Conservation (phyloP, 345 rosid species). For the Eucalyptus caleyi region DNA sequence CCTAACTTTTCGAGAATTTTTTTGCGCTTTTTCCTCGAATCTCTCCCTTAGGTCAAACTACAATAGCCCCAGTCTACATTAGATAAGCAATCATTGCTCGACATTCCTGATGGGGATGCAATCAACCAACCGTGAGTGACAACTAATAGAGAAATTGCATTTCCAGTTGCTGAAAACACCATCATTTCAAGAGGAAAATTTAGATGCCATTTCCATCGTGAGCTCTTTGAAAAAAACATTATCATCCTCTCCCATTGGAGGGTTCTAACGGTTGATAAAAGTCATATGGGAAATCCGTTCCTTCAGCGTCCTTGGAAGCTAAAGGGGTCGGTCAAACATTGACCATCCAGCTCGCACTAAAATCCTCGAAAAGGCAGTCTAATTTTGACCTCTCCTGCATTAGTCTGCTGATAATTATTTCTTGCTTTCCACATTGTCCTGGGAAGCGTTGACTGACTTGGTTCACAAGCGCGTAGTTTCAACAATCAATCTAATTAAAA, state of each 20-base stretch:
- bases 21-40: neutral
- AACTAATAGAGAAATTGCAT: neutral
- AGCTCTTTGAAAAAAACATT: neutral
- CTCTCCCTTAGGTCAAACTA: neutral
- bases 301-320: neutral
- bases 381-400: neutral
- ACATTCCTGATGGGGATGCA: neutral
- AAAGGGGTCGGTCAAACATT: neutral
- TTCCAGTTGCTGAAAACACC: neutral
- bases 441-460: neutral
- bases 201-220: neutral
- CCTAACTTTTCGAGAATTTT: neutral
- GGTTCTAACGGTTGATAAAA: neutral
- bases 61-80: neutral
- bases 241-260: neutral
- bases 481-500: neutral
- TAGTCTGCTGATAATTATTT: neutral
- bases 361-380: neutral
- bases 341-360: neutral
- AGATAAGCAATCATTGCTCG: neutral
- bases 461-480: neutral
- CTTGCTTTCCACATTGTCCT: neutral
- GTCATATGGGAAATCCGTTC: neutral
- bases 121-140: neutral
- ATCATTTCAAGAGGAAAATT: neutral